These are phyloP conservation scores for Nigrospora oryzae DNA, from an alignment of 2,329 filamentous ascomycete species.

Conservation along the genomic window DNA sequence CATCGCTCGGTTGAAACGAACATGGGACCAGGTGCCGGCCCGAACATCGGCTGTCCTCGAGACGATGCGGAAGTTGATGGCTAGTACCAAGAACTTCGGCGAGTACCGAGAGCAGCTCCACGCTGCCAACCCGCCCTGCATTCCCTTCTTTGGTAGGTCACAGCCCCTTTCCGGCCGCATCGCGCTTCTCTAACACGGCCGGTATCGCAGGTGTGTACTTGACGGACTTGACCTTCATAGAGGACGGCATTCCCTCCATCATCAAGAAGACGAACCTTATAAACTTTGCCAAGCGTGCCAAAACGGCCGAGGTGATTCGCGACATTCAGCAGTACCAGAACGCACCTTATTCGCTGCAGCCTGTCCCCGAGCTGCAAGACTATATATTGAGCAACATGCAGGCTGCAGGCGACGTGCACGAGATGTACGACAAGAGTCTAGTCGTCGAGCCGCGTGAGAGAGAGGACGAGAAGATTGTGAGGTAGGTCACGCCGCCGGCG, in stretches of 20 bases:
- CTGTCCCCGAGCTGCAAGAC: slow-evolving; percentile 86
- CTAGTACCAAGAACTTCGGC: slow-evolving; percentile 94
- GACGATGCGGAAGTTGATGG: slow-evolving; percentile 90
- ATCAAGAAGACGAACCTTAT: slow-evolving; percentile 96
- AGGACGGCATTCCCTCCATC: slow-evolving; percentile 92
- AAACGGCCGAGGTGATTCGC: slow-evolving; percentile 95
- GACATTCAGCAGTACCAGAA: slow-evolving; percentile 99
- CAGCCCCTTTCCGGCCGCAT: neutral
- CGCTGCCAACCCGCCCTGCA: slow-evolving; percentile 89
- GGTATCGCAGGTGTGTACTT: slow-evolving; percentile 70
- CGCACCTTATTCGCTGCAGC: slow-evolving; percentile 85
- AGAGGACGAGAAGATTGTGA: slow-evolving; percentile 99
- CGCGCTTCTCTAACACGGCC: neutral
- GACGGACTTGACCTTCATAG: slow-evolving; percentile 96
- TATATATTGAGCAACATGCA: slow-evolving; percentile 97
- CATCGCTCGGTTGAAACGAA: slow-evolving; percentile 86
- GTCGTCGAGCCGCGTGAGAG: slow-evolving; percentile 88
- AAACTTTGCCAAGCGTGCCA: slow-evolving; percentile 96
- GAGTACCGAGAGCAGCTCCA: slow-evolving; percentile 93
- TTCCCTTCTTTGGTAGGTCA: slow-evolving; percentile 85
- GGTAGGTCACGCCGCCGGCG: slow-evolving; percentile 50
- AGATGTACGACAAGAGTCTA: slow-evolving; percentile 98
- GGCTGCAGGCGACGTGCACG: slow-evolving; percentile 88
- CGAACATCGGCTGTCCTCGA: slow-evolving; percentile 75
- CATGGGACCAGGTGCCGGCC: slow-evolving; percentile 88